Conservation (phyloP, 2,329 filamentous ascomycete species). For the Blastomyces emzantsi region DNA sequence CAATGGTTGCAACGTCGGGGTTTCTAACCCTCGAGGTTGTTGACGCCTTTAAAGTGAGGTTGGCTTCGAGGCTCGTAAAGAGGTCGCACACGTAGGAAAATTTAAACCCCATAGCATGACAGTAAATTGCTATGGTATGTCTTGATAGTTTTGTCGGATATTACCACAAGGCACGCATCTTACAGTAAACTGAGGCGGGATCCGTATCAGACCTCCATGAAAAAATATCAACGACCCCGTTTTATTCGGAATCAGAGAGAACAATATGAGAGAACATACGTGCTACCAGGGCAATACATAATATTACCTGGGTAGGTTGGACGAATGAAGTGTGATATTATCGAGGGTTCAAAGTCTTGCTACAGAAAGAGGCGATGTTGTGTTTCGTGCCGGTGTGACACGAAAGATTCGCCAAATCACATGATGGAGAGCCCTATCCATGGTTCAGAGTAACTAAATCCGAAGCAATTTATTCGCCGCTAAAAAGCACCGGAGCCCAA, state of each 20-base stretch:
- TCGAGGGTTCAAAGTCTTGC: background rate
- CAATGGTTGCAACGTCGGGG: constrained; percentile 40
- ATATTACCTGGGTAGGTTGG: too few species aligned
- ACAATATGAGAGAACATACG: background rate
- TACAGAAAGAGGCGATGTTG: background rate
- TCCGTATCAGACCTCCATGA: too few species aligned
- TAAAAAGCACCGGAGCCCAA: background rate
- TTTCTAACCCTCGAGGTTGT: constrained; percentile 23
- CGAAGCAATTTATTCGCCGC: background rate
- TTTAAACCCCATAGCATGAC: constrained; percentile 36
- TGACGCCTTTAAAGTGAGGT: constrained; percentile 30
- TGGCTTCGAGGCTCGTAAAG: constrained; percentile 56
- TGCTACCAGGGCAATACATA: background rate
- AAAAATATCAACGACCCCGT: background rate
- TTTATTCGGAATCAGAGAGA: background rate
- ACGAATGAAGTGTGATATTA: background rate
- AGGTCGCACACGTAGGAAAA: constrained; percentile 68
- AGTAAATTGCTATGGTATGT: constrained; percentile 3
- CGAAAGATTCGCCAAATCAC: constrained; percentile 3
- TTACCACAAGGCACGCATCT: background rate
- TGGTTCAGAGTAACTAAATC: too few species aligned
- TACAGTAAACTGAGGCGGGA: background rate
- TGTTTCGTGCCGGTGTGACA: background rate
- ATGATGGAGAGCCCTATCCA: background rate
- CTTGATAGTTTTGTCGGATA: background rate